A percentile compares a stretch with the other conserved stretches of the same genome.
Conservation (phyloP, 164 flowering plant genomes). For the Malania oleifera region DNA sequence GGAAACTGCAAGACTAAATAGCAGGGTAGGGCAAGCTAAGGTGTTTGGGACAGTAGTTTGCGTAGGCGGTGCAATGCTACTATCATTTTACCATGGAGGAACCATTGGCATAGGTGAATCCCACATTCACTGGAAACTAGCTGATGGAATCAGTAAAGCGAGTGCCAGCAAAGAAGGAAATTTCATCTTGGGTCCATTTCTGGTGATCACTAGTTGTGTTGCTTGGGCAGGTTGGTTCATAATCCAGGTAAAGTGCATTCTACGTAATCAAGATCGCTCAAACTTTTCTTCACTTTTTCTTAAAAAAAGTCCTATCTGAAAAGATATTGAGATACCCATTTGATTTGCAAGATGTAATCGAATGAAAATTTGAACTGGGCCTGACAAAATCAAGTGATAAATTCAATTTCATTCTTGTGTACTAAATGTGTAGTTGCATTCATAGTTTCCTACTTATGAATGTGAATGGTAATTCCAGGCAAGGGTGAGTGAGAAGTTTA, state of each 20-base stretch:
- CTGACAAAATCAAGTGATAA: no score
- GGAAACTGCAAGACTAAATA: conserved; percentile 54
- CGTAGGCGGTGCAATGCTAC: conserved; percentile 82
- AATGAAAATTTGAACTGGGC: no score
- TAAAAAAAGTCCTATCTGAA: no score
- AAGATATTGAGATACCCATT: no score
- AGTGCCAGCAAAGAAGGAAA: conserved; percentile 14
- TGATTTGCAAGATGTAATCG: no score
- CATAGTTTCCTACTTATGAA: no score
- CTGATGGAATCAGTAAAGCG: conserved; percentile 20
- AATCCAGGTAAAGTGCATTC: conserved; percentile 68
- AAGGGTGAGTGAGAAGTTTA: conserved; percentile 36
- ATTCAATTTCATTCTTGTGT: no score
- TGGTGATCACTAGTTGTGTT: conserved; percentile 44
- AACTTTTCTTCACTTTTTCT: no score
- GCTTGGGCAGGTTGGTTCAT: conserved; percentile 73
- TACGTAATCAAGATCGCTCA: no score
- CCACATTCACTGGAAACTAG: conserved; percentile 57
- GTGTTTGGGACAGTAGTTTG: conserved; percentile 64
- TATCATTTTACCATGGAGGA: conserved; percentile 78
- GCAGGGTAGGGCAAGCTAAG: conserved; percentile 56
- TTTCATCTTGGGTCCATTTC: conserved; percentile 47
- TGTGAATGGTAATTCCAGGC: conserved; percentile 43
- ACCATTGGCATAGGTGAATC: conserved; percentile 42
- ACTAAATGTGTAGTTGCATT: no score